phyloP scores from a whole-genome alignment of 2,329 filamentous ascomycete genomes.

The Madurella fahalii region DNA sequence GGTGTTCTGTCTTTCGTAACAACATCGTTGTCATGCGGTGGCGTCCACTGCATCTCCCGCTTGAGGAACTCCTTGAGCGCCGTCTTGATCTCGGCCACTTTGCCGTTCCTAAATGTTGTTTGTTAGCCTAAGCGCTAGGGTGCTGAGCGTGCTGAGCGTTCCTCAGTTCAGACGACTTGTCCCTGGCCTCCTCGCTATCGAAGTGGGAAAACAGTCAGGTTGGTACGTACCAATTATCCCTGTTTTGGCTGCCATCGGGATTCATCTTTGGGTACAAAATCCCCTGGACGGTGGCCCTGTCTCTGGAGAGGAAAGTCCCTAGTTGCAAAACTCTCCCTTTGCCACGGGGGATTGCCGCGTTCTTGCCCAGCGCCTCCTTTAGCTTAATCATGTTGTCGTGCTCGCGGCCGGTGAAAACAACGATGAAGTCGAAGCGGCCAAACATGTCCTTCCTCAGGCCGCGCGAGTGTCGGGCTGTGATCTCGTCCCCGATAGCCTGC shows the following conservation, averaged over 20 bases:
- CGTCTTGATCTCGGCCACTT: slow-evolving; percentile 24
- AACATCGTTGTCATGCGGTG: slow-evolving; percentile 4
- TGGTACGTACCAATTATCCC: slow-evolving; percentile 15
- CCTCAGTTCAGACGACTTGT: too few relatives aligned
- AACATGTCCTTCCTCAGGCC: slow-evolving; percentile 25
- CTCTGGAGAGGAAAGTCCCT: slow-evolving; percentile 21
- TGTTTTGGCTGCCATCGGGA: not conserved
- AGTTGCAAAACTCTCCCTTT: slow-evolving; percentile 28
- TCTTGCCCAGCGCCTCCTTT: slow-evolving; percentile 19
- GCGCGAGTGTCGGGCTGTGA: slow-evolving; percentile 11
- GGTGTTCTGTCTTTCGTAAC: not conserved
- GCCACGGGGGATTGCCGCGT: slow-evolving; percentile 7
- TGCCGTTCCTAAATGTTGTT: slow-evolving; percentile 12
- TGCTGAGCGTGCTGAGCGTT: too few relatives aligned
- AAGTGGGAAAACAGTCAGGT: not conserved
- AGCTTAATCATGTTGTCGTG: slow-evolving; percentile 28
- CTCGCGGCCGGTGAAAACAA: slow-evolving; percentile 28
- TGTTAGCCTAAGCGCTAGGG: not conserved
- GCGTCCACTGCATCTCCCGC: slow-evolving; percentile 24
- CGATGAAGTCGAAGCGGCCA: slow-evolving; percentile 25
- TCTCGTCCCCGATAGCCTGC: slow-evolving; percentile 12
- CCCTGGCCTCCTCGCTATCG: too few relatives aligned
- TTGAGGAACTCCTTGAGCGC: slow-evolving; percentile 25
- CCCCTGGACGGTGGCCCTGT: slow-evolving; percentile 3
- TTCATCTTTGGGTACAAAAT: slow-evolving; percentile 1